Evolutionary conservation across 257 asterid species (phyloP).

Genomic region (Asclepias syriaca): DNA sequence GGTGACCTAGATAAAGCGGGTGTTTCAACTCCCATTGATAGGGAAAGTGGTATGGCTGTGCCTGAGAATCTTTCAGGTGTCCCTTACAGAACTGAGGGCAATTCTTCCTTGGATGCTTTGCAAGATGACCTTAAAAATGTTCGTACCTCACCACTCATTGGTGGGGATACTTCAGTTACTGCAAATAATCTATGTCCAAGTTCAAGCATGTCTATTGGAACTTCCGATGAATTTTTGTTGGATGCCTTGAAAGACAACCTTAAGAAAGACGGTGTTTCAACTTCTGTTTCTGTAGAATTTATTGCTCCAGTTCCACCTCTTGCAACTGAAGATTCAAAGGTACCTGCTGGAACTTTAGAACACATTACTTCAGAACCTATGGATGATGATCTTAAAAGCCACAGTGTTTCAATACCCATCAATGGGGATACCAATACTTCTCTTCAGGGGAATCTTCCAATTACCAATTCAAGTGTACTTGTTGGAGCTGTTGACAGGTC

Average conservation of each 20-base stretch:
- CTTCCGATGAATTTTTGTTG: background rate
- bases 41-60: conserved; percentile 8
- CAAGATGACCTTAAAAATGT: conserved; percentile 28
- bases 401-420: background rate
- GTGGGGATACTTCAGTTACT: conserved; percentile 2
- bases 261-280: conserved; percentile 26
- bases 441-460: conserved; percentile 19
- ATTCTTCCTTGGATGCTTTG: conserved; percentile 11
- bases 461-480: conserved; percentile 16
- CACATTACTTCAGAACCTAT: conserved; percentile 10
- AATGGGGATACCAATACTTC: conserved; percentile 10
- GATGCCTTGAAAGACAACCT: conserved; percentile 16
- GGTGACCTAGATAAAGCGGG: conserved; percentile 13
- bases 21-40: conserved; percentile 3
- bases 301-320: background rate
- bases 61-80: conserved; percentile 15
- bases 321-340: background rate
- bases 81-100: conserved; percentile 10
- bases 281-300: background rate
- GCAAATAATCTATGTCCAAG: background rate
- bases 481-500: conserved; percentile 16
- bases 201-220: background rate
- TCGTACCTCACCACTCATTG: conserved; percentile 10
- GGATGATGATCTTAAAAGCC: conserved; percentile 17
- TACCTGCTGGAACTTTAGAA: background rate